These are phyloP conservation scores for Geotrichum citri-aurantii DNA, from an alignment of 1,139 yeast species.

Conservation along the genomic window DNA sequence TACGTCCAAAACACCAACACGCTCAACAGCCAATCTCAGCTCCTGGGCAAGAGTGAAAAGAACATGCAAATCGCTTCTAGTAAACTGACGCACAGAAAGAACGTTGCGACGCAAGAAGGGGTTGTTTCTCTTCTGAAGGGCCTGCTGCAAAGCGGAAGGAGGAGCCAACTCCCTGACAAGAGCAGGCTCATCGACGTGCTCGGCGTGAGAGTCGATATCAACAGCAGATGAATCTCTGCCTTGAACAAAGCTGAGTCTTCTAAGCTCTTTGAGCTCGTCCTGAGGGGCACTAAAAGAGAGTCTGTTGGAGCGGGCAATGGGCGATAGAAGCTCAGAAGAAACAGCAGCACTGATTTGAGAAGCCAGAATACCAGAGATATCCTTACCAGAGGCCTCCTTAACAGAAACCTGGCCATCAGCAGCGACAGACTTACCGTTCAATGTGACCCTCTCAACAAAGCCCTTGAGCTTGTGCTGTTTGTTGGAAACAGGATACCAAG, in stretches of 20 bases:
- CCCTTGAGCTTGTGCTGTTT: constrained; percentile 53
- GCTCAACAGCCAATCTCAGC: constrained; percentile 93
- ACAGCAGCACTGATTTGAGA: constrained; percentile 19
- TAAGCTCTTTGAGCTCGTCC: constrained; percentile 2
- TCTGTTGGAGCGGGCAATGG: constrained; percentile 14
- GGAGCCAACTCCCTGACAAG: constrained; percentile 54
- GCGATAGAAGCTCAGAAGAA: not conserved
- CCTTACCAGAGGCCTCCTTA: constrained; percentile 53
- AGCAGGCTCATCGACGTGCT: constrained; percentile 22
- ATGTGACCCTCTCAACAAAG: constrained; percentile 80
- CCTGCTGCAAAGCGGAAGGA: constrained; percentile 64
- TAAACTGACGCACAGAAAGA: constrained; percentile 79
- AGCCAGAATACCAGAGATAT: constrained; percentile 29
- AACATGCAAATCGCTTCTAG: constrained; percentile 82
- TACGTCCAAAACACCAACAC: constrained; percentile 89
- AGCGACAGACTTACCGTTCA: constrained; percentile 72
- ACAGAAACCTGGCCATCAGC: constrained; percentile 72
- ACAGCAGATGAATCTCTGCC: constrained; percentile 28
- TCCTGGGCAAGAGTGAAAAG: constrained; percentile 97
- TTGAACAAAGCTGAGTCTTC: constrained; percentile 25
- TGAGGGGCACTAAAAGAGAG: constrained; percentile 19
- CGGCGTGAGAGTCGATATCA: constrained; percentile 37
- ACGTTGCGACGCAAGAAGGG: constrained; percentile 86
- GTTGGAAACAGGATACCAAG: constrained; percentile 49
- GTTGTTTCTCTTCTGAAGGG: constrained; percentile 74